phyloP scores from a whole-genome alignment of 495 filamentous ascomycete species.

The Collariella sp. region DNA sequence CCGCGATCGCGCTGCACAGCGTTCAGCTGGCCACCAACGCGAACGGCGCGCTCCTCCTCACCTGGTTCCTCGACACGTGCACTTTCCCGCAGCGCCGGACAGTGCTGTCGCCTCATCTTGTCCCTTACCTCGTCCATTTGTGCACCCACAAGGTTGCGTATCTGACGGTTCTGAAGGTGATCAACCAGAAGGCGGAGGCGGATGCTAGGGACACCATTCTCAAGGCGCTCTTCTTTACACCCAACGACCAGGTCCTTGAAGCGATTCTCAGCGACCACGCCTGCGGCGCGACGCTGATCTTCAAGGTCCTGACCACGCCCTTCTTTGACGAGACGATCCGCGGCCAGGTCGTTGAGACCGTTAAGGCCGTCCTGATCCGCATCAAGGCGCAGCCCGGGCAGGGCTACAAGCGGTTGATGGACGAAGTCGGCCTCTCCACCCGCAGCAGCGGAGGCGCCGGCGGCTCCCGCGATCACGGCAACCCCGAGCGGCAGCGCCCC shows the following conservation, averaged over 20 bases:
- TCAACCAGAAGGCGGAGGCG: slow-evolving; percentile 92
- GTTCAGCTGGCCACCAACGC: slow-evolving; percentile 94
- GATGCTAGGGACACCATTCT: slow-evolving; percentile 90
- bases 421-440: slow-evolving; percentile 80
- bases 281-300: slow-evolving; percentile 91
- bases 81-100: slow-evolving; percentile 87
- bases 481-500: slow-evolving; percentile 45
- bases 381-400: slow-evolving; percentile 90
- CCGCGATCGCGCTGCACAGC: slow-evolving; percentile 89
- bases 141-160: slow-evolving; percentile 99
- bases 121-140: slow-evolving; percentile 92
- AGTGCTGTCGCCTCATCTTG: slow-evolving; percentile 83
- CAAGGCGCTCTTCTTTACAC: slow-evolving; percentile 89
- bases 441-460: slow-evolving; percentile 33
- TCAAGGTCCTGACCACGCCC: slow-evolving; percentile 95
- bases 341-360: slow-evolving; percentile 77
- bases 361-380: slow-evolving; percentile 77
- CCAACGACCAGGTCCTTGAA: slow-evolving; percentile 77
- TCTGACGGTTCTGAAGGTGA: slow-evolving; percentile 92
- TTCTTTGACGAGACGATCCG: slow-evolving; percentile 94
- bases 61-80: slow-evolving; percentile 98
- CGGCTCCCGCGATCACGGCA: slow-evolving; percentile 39
- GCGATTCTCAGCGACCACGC: slow-evolving; percentile 85
- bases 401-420: slow-evolving; percentile 97
- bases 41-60: slow-evolving; percentile 87